Conservation (phyloP, 208 protist genomes). For the Leishmania arabica region DNA sequence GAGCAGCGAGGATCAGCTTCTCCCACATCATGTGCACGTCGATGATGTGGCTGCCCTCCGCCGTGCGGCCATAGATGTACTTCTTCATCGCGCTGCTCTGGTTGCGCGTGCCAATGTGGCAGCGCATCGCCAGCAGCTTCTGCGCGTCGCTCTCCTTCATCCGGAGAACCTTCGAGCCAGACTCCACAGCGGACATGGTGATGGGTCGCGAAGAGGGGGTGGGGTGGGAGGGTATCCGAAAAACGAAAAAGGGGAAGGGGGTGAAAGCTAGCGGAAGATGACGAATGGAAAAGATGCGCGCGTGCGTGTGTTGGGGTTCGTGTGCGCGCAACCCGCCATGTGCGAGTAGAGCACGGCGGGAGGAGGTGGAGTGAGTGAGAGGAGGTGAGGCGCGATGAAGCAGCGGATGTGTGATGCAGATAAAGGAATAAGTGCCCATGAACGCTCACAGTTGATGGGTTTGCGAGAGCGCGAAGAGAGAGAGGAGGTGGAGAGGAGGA, state of each 20-base stretch:
- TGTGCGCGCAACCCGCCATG: background rate
- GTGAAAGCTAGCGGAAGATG: background rate
- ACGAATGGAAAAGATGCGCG: background rate
- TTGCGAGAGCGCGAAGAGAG: background rate
- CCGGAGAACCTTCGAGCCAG: constrained; percentile 74
- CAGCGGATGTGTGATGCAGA: no score
- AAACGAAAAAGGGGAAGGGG: background rate
- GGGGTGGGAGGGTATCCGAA: background rate
- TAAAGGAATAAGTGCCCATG: background rate
- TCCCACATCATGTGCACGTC: constrained; percentile 99
- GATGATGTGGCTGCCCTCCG: constrained; percentile 95
- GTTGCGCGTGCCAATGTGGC: constrained; percentile 97
- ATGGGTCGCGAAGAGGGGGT: background rate
- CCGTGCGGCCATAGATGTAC: constrained; percentile 94
- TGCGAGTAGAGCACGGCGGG: background rate
- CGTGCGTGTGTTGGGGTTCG: background rate
- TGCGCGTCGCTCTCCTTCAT: constrained; percentile 94
- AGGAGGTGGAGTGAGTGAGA: background rate
- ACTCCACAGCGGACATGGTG: constrained; percentile 75
- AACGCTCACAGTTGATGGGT: background rate
- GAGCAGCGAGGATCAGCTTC: constrained; percentile 98
- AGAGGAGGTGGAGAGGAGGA: background rate
- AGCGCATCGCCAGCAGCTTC: constrained; percentile 97
- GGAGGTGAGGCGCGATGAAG: background rate
- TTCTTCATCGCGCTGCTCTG: constrained; percentile 93